Base-by-base conservation (phyloP, 106 monocot genomes). In the Allium sativum region DNA sequence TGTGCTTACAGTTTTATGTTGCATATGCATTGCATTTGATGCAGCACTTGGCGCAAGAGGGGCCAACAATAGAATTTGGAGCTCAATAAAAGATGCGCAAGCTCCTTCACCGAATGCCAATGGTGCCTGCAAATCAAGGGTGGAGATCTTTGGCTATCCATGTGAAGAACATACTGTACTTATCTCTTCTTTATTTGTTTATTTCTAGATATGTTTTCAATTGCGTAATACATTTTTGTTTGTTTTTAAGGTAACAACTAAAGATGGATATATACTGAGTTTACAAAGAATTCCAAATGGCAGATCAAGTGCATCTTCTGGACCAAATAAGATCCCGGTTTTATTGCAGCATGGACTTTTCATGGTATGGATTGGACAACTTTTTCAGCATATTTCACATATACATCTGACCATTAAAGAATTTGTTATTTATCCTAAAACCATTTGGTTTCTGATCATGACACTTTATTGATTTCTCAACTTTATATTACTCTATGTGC, bases 201-300 rank as follows among this genome's bases (percentile, higher is more conserved):
- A 12, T 17, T 2, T 19, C 31, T 50, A 50, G 15, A 11, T 15
- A 12, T 50, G 6, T 12, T 12, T 2, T 12, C 15, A 50, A 0
- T 12, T 48, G 15, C 10, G 4, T 48, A 2, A 48, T 50, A 50
- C 8, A 6, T 1, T 12, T 50, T 50, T 50, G 13, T 6, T 50
- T 20, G 7, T 47, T 13, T 62, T 21, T 62, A 18, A 85, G 85
- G 81, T 85, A 14, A 85, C 81, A 44, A 85, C 85, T 9, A 4
- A 67, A 46, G 86, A 86, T 75, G 81, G 86, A 7, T 86, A 86
- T 44, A 78, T 81, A 18, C 78, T 86, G 16, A 73, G 80, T 68
- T 5, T 85, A 7, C 77, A 80, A 47, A 73, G 84, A 62, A 77
- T 84, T 52, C 84, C 76, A 0, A 60, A 56, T n/a, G 84, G 84